Evolutionary conservation across 805 yeast species (phyloP), one percentile per base, ranked within the genome.

Genomic region (Schwanniomyces pseudopolymorphus): DNA sequence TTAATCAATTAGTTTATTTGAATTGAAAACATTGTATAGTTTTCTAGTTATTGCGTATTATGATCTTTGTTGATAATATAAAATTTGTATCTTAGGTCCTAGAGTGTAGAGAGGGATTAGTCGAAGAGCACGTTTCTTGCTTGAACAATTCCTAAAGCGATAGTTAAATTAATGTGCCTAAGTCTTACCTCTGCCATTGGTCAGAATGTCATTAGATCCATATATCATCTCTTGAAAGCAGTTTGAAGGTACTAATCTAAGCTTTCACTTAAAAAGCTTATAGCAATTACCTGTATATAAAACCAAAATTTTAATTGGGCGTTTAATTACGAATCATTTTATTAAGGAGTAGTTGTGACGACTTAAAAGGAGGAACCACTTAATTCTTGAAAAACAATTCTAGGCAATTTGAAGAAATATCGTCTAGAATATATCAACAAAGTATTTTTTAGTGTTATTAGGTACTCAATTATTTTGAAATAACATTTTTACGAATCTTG

Each of bases 291-390:
- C 47, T 44, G 47, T 27, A 44, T 33, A 31, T 43, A 43, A 20
- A 11, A 2, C 20, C 20, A 40, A 44, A 40, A 20, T 39, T 45
- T 45, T 46, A 39, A 46, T 46, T 46, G 49, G 49, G 45, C 49
- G 42, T 39, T 38, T 38, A 33, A 19, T 39, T 25, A 16, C 35
- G 41, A 22, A 16, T 19, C 20, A 38, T 38, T 11, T 36, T 37
- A 35, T 22, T 37, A 43, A 28, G 45, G 45, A 43, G 45, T n/a
- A 31, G 20, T 16, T 14, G 20, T 31, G 35, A 31, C 20, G 20
- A 31, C 20, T 16, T 7, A 31, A 31, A 5, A 6, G 35, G 16
- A 31, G 35, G 35, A 31, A 31, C 8, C 19, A 14, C 35, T 31
- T 14, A 31, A 14, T 31, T 31, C 35, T 31, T 26, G 13, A 31